Base-by-base conservation (phyloP, 257 asterid species). In the Ajuga chamaepitys region DNA sequence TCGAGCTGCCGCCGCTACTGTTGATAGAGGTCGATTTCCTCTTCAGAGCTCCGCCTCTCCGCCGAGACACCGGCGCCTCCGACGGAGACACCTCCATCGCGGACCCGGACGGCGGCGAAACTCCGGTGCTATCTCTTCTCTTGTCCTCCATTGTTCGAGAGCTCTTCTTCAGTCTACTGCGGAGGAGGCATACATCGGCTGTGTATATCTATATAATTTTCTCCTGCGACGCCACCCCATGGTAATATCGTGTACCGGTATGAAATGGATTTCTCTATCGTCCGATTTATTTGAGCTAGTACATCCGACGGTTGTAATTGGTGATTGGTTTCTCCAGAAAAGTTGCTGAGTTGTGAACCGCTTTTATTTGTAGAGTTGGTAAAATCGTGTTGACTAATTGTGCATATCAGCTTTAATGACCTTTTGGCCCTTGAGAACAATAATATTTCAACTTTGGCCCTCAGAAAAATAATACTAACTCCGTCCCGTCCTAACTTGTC, bases 11-110 rank as follows among this genome's bases (percentile, higher is more conserved):
- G 69, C 82, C 83, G 63, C 86, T 73, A 75, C 83, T 76, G 75
- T 86, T 80, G 67, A 80, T 24, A 35, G 89, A 82, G 63, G 85
- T 41, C 60, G 86, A 83, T 85, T 86, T 94, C 70, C 97, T 86
- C 86, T 94, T 94, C 61, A 72, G 84, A 26, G 82, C 91, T 26
- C 88, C 93, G 60, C 97, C 95, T 77, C 97, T 76, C 58, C 96
- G 72, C 63, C 97, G 81, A 21, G 90, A 80, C 51, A 71, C 37
- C n/a, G 89, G 82, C 3, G 78, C 83, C 66, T 88, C 98, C 11
- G 83, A 35, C 34, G 75, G 54, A 2, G 77, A 73, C 5, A 60
- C 47, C 26, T 86, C 91, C 18, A 67, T 30, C 53, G 70, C 45
- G 35, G 76, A 17, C 17, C 71, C 45, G 20, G 77, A 47, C 75